Evolutionary conservation across 345 rosid genomes (phyloP).

Genomic region (Dipteronia dyeriana): DNA sequence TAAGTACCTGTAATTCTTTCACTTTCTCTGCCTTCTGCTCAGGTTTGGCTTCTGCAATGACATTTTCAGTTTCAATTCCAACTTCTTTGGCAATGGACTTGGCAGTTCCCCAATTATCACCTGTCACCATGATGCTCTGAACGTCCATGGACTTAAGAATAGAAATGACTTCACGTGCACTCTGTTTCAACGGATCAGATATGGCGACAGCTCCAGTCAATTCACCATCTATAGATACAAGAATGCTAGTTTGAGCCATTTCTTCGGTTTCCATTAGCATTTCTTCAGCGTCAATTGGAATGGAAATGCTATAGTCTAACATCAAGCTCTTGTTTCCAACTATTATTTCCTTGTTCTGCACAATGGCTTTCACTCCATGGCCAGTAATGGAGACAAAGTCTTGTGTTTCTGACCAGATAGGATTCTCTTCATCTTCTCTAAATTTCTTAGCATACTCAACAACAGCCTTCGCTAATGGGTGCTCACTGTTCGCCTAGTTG

Average conservation of each 20-base stretch:
- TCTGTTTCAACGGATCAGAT: constrained; percentile 79
- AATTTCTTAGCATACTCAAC: constrained; percentile 82
- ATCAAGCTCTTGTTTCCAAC: constrained; percentile 87
- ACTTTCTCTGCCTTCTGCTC: constrained; percentile 94
- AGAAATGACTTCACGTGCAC: constrained; percentile 69
- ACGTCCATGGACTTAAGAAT: constrained; percentile 81
- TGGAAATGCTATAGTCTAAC: constrained; percentile 39
- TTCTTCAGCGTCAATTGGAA: constrained; percentile 68
- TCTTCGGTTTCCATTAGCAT: constrained; percentile 68
- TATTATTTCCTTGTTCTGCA: constrained; percentile 57
- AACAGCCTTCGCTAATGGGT: constrained; percentile 88
- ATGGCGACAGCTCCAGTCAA: constrained; percentile 71
- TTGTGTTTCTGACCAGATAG: constrained; percentile 75
- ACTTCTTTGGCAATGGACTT: constrained; percentile 78
- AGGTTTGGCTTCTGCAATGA: constrained; percentile 87
- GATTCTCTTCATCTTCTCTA: constrained; percentile 75
- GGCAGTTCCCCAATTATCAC: constrained; percentile 98
- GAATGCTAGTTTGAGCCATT: constrained; percentile 79
- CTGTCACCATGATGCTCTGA: constrained; percentile 85
- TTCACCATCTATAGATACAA: constrained; percentile 64
- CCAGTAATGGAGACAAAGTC: constrained; percentile 81
- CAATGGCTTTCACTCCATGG: constrained; percentile 80
- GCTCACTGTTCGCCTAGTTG: constrained; percentile 79
- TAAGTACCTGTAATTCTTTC: constrained; percentile 70
- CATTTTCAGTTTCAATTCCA: constrained; percentile 69